Evolutionary conservation across 495 filamentous ascomycete species (phyloP), one percentile per base, ranked within the genome.

Genomic region (Neurospora cerealis): DNA sequence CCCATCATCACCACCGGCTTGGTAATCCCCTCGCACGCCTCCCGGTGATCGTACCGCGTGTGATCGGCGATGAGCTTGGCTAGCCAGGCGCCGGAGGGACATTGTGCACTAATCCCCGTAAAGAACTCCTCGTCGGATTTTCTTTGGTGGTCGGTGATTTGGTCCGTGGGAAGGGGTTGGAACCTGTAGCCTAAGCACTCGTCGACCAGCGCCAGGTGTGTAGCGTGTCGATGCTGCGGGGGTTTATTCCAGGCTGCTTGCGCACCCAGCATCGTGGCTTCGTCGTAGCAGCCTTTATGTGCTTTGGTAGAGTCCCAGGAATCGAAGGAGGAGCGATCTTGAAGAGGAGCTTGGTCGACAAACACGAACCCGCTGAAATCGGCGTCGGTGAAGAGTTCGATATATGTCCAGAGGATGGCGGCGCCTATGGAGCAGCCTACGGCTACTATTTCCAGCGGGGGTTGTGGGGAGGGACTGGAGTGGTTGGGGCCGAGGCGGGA

Each of bases 311-410:
- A 72, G 17, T 74, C 69, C 77, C 81, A 81, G 21, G 34, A 42
- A 37, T 74, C 79, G 34, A 76, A 73, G 8, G 28, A 73, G 34
- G 80, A 75, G 37, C 77, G 77, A 62, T 86, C 82, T 75, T 86
- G 85, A 8, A 86, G 76, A 21, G 85, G 85, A 1, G 81, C 82
- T 70, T 86, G 85, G 77, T 86, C 85, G 8, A 85, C 84, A 62
- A 86, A 84, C 2, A 86, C 75, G 28, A 82, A 76, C 4, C 81
- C 81, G 0, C 73, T 37, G 70, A 86, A 82, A 11, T 76, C 77
- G 3, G 40, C 1, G 54, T 73, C 74, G 39, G 81, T 80, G 0
- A 84, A 86, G 0, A 86, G 79, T 70, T 84, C 81, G 7, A 82
- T 73, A 71, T 85, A 84, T 0, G 79, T 82, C 83, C 83, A 85